phyloP scores from a whole-genome alignment of 768 basidiomycete species.

The Cytidiella melzeri region DNA sequence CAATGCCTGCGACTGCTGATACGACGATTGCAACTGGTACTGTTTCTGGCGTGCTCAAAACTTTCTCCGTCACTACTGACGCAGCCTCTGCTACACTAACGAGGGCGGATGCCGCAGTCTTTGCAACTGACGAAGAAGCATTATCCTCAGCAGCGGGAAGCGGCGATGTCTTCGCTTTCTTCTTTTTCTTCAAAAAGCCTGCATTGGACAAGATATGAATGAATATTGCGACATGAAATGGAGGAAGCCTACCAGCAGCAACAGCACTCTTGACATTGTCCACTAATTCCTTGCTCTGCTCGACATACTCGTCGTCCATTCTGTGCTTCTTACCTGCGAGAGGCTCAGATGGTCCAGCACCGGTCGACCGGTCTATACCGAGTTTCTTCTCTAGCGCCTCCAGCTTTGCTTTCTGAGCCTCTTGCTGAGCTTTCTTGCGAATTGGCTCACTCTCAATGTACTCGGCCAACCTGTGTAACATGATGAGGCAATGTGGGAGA shows the following conservation, averaged over 20 bases:
- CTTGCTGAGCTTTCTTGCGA: slow-evolving; percentile 69
- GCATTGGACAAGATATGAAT: slow-evolving; percentile 5
- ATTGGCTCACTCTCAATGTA: slow-evolving; percentile 83
- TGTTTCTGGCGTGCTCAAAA: slow-evolving; percentile 15
- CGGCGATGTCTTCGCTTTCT: slow-evolving; percentile 48
- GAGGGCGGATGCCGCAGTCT: slow-evolving; percentile 7
- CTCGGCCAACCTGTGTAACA: slow-evolving; percentile 56
- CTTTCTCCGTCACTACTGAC: slow-evolving; percentile 15
- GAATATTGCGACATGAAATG: slow-evolving; percentile 14
- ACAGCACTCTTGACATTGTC: slow-evolving; percentile 92
- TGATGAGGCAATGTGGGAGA: slow-evolving; percentile 20
- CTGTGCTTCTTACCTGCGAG: slow-evolving; percentile 76
- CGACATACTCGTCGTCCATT: slow-evolving; percentile 91
- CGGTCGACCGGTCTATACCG: slow-evolving; percentile 45
- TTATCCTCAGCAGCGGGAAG: slow-evolving; percentile 8
- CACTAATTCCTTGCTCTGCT: slow-evolving; percentile 85
- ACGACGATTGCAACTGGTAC: slow-evolving; percentile 16
- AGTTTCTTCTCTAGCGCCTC: slow-evolving; percentile 81
- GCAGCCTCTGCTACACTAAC: slow-evolving; percentile 12
- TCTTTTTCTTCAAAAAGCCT: slow-evolving; percentile 73
- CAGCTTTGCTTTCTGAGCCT: slow-evolving; percentile 77
- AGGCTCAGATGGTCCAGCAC: slow-evolving; percentile 36
- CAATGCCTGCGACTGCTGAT: slow-evolving; percentile 5
- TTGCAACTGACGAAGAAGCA: slow-evolving; percentile 2
- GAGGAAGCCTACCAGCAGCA: slow-evolving; percentile 54